Conservation (phyloP, 192 early-diverging fungal species). For the Coemansia sp. region DNA sequence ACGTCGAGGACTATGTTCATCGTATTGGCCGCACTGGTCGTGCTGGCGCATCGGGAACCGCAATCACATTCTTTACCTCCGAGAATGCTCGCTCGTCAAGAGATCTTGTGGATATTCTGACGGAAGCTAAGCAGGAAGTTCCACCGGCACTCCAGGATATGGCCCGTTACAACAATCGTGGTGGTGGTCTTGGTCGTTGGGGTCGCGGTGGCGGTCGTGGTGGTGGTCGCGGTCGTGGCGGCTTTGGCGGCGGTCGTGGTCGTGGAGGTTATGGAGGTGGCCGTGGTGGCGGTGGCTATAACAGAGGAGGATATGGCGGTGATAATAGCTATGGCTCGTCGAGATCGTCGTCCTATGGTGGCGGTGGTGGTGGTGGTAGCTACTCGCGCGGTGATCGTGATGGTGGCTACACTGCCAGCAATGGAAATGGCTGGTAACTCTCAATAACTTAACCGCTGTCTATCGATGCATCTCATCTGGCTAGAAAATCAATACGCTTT, state of each 20-base stretch:
- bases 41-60: slow-evolving; percentile 85
- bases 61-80: slow-evolving; percentile 90
- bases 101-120: slow-evolving; percentile 82
- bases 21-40: slow-evolving; percentile 97
- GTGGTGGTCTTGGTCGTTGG: slow-evolving; percentile 54
- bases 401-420: not conserved
- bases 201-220: slow-evolving; percentile 47
- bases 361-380: slow-evolving; percentile 9
- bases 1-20: slow-evolving; percentile 86
- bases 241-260: slow-evolving; percentile 18
- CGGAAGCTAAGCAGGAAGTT: slow-evolving; percentile 87
- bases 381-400: slow-evolving; percentile 38
- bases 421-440: not conserved
- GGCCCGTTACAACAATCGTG: slow-evolving; percentile 57
- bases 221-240: slow-evolving; percentile 36
- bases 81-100: slow-evolving; percentile 82
- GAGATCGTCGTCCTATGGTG: slow-evolving; percentile 25
- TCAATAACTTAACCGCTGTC: no score
- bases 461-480: no score
- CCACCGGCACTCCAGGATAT: slow-evolving; percentile 76
- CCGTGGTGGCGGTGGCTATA: slow-evolving; percentile 18
- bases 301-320: slow-evolving; percentile 20
- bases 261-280: slow-evolving; percentile 14
- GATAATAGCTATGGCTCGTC: slow-evolving; percentile 31
- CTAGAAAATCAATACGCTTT: not conserved